Conservation (phyloP, 106 monocot genomes). For the Phalaenopsis equestris region DNA sequence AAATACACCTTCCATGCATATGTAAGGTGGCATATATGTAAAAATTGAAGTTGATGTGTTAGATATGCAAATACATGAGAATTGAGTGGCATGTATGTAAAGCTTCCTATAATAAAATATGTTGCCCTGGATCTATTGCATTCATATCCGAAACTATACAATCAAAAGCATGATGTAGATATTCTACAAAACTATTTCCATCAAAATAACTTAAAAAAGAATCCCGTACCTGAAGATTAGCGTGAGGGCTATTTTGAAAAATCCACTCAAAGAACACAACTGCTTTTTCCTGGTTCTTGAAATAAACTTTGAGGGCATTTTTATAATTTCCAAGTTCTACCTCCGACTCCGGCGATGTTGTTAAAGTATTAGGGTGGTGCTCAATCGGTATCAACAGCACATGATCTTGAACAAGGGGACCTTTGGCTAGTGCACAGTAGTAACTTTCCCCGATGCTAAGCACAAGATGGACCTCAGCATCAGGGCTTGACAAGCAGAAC, state of each 20-base stretch:
- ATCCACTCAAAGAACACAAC: slow-evolving; percentile 86
- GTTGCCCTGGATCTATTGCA: neutral
- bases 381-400: slow-evolving; percentile 77
- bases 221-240: slow-evolving; percentile 76
- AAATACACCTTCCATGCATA: no score
- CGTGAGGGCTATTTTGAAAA: slow-evolving; percentile 58
- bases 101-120: neutral
- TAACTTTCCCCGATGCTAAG: slow-evolving; percentile 70
- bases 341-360: slow-evolving; percentile 53
- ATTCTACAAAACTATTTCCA: neutral
- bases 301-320: slow-evolving; percentile 46
- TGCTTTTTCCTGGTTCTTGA: slow-evolving; percentile 52
- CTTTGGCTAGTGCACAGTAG: slow-evolving; percentile 92
- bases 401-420: slow-evolving; percentile 79
- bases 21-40: no score
- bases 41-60: no score
- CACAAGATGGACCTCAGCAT: slow-evolving; percentile 84
- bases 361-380: slow-evolving; percentile 74
- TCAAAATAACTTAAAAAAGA: neutral
- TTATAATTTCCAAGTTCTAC: slow-evolving; percentile 61
- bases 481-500: slow-evolving; percentile 94
- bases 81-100: no score
- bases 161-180: neutral
- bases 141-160: neutral
- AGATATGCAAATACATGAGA: no score